Percentiles rank a stretch among this genome's conserved stretches.
phyloP scores from a whole-genome alignment of 371 early-diverging fungal genomes.

The Amoeboaphelidium protococcarum region DNA sequence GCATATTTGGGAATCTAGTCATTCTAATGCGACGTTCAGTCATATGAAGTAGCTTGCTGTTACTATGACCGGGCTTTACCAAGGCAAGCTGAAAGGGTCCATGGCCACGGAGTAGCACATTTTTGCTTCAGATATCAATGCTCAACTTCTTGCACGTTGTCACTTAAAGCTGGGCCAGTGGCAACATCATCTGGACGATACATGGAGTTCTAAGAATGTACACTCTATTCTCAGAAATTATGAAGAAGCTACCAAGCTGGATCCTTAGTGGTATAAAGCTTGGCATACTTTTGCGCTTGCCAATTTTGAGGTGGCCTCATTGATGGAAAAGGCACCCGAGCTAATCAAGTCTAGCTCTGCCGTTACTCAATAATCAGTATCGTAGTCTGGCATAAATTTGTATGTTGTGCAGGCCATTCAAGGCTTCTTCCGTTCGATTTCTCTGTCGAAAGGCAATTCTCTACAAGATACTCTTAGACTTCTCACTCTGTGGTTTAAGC shows the following conservation, averaged over 20 bases:
- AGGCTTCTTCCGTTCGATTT: conserved; percentile 85
- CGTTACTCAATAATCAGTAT: too few species aligned
- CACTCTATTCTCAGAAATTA: conserved; percentile 57
- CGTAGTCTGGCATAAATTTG: neutral
- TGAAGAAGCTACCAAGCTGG: conserved; percentile 62
- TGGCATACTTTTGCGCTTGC: conserved; percentile 93
- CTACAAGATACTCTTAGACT: conserved; percentile 86
- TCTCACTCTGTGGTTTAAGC: conserved; percentile 88
- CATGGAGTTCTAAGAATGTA: conserved; percentile 37
- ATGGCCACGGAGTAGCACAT: too few species aligned
- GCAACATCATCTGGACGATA: conserved; percentile 53
- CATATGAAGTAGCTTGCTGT: too few species aligned
- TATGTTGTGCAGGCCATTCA: conserved; percentile 2
- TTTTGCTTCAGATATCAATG: too few species aligned
- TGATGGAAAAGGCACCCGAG: conserved; percentile 32
- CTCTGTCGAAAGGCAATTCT: conserved; percentile 56
- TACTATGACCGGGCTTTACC: too few species aligned
- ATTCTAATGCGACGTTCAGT: conserved; percentile 9
- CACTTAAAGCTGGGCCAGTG: conserved; percentile 79
- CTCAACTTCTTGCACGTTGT: conserved; percentile 52
- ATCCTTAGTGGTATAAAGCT: conserved; percentile 86
- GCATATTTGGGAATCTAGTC: conserved; percentile 52
- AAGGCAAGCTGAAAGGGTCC: too few species aligned
- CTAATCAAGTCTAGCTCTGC: too few species aligned
- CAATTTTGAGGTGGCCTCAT: conserved; percentile 67